Base-by-base conservation (phyloP, 2,329 filamentous ascomycete species). In the Ceratocystis cubensis region DNA sequence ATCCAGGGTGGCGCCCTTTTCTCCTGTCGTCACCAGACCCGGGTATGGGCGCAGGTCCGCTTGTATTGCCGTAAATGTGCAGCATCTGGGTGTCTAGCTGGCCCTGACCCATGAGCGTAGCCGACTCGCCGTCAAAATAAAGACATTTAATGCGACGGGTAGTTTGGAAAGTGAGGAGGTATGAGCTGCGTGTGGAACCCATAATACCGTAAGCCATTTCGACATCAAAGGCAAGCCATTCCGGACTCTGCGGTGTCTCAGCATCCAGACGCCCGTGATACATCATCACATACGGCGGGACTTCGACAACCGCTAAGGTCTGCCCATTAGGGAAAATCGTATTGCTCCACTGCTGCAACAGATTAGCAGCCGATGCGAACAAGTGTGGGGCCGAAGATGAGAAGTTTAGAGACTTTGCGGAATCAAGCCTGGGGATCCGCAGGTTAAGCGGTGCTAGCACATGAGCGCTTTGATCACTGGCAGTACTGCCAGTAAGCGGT, bases 161-260 rank as follows among this genome's bases (percentile, higher is more conserved):
- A 0, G 78, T 79, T 69, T 80, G 76, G 70, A 80, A 82, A 1
- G 78, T 80, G 46, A 81, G 73, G 73, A 82, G 73, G 67, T 77
- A 76, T 7, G 77, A 78, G 63, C 77, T 71, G 44, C 75, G 73
- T 28, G 74, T 73, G 0, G 72, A 73, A 22, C 80, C 79, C 76
- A 80, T 81, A 69, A 82, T 81, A 4, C 77, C 78, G 69, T 82
- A 82, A n/a, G 78, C 75, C 80, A 81, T 82, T 66, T 78, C 79
- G 50, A 79, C 73, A 70, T 82, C 80, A 69, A 82, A 78, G 5
- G 79, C 78, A 25, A 82, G 72, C 79, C 79, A 82, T 72, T 82
- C 80, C 13, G 79, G 79, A 65, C 76, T 79, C 17, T 78, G 76
- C 2, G 79, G 76, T 3, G 75, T 68, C 4, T 76, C 71, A 10